A percentile compares a stretch with the other conserved stretches of the same genome.
These are phyloP conservation scores for Annulohypoxylon maeteangense DNA, from an alignment of 495 filamentous ascomycete species.

Conservation along the genomic window DNA sequence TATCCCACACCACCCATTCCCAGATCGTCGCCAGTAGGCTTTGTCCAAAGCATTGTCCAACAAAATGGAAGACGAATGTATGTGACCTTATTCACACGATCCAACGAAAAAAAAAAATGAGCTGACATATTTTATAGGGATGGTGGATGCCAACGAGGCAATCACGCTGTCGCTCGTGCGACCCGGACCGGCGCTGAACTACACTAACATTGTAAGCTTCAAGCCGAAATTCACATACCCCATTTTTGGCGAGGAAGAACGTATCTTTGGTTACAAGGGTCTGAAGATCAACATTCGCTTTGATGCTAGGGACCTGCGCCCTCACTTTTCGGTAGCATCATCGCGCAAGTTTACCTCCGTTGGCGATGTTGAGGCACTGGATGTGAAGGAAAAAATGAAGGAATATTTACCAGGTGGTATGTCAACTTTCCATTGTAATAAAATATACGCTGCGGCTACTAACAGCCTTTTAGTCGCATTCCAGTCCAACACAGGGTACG, in stretches of 20 bases:
- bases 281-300: slow-evolving; percentile 81
- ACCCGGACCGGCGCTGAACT: slow-evolving; percentile 60
- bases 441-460: slow-evolving; percentile 10
- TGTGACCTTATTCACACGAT: slow-evolving; percentile 18
- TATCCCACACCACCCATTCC: not conserved
- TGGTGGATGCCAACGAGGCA: slow-evolving; percentile 77
- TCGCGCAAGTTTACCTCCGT: slow-evolving; percentile 77
- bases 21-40: not conserved
- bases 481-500: slow-evolving; percentile 63
- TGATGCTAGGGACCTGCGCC: slow-evolving; percentile 82
- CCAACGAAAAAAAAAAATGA: not conserved
- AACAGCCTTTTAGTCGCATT: slow-evolving; percentile 68
- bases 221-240: slow-evolving; percentile 88
- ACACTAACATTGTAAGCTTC: slow-evolving; percentile 73
- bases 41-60: not conserved
- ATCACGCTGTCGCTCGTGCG: slow-evolving; percentile 75
- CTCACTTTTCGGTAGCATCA: slow-evolving; percentile 76
- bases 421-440: slow-evolving; percentile 22
- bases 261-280: slow-evolving; percentile 88
- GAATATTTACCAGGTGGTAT: slow-evolving; percentile 75
- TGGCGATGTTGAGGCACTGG: slow-evolving; percentile 73
- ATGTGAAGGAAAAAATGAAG: slow-evolving; percentile 72
- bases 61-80: slow-evolving; percentile 63
- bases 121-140: slow-evolving; percentile 65
- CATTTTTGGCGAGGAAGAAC: slow-evolving; percentile 91